Percentiles rank a stretch among this genome's conserved stretches.
Evolutionary conservation across 2,329 filamentous ascomycete genomes (phyloP).

Genomic region (Claviceps citrina): DNA sequence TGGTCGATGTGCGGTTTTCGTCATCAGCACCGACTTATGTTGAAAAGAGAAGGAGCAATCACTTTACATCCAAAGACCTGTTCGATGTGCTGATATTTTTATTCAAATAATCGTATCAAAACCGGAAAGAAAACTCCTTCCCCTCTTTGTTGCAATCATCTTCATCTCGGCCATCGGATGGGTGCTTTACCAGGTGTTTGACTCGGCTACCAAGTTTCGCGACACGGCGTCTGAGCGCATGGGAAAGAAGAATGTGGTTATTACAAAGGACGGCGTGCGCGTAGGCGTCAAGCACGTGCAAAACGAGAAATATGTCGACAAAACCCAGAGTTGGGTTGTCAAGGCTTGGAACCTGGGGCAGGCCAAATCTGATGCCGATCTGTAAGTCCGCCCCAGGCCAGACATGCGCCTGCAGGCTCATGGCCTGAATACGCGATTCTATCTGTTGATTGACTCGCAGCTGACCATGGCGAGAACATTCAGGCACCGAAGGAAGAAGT

Average conservation of each 20-base stretch:
- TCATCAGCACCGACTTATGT: too few relatives aligned
- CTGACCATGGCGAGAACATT: neutral
- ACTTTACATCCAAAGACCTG: too few relatives aligned
- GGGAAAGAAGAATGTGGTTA: conserved; percentile 59
- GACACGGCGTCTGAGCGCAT: conserved; percentile 52
- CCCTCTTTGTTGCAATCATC: conserved; percentile 47
- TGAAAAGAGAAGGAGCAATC: too few relatives aligned
- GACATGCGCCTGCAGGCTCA: neutral
- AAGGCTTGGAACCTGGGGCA: conserved; percentile 48
- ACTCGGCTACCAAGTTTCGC: conserved; percentile 50
- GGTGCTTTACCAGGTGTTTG: conserved; percentile 58
- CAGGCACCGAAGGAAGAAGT: conserved; percentile 7
- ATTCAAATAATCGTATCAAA: too few relatives aligned
- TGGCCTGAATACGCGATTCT: too few relatives aligned
- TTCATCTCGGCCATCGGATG: conserved; percentile 43
- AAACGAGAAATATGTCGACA: conserved; percentile 57
- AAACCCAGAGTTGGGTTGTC: conserved; percentile 53
- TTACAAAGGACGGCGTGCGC: conserved; percentile 58
- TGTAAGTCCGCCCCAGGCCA: conserved; percentile 8
- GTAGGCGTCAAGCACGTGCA: conserved; percentile 55
- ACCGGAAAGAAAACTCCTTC: conserved; percentile 47
- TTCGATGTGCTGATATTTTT: too few relatives aligned
- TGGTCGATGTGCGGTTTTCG: neutral
- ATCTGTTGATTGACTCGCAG: neutral
- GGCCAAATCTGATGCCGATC: conserved; percentile 9